phyloP scores from a whole-genome alignment of 1,139 yeast genomes.

The Yamadazyma oceani region DNA sequence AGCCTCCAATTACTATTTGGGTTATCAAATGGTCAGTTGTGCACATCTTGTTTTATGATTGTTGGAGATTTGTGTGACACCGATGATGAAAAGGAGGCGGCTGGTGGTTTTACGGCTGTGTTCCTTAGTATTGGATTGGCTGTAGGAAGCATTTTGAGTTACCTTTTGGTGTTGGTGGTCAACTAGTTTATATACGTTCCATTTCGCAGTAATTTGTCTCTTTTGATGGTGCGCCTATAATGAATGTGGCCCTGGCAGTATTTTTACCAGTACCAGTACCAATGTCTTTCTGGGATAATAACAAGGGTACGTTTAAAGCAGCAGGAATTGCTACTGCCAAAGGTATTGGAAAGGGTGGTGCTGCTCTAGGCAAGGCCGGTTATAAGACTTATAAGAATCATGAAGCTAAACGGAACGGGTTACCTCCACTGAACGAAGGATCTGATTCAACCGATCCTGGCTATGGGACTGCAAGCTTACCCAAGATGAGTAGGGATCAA shows the following conservation, averaged over 20 bases:
- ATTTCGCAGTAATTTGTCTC: too few relatives aligned
- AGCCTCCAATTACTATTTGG: constrained; percentile 77
- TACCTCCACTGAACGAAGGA: constrained; percentile 8
- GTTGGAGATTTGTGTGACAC: constrained; percentile 60
- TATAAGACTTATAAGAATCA: constrained; percentile 46
- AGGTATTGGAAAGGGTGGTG: constrained; percentile 52
- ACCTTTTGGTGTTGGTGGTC: constrained; percentile 48
- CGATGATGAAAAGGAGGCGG: constrained; percentile 79
- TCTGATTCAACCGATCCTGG: constrained; percentile 4
- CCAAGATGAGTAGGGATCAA: constrained; percentile 22
- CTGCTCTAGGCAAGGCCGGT: constrained; percentile 50
- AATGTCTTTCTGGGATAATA: constrained; percentile 54
- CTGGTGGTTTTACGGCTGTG: constrained; percentile 88
- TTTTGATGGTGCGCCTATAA: too few relatives aligned
- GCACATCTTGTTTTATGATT: constrained; percentile 79
- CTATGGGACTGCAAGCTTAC: constrained; percentile 8
- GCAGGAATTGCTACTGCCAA: constrained; percentile 47
- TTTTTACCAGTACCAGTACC: constrained; percentile 2
- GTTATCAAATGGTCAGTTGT: constrained; percentile 79
- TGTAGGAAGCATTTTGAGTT: constrained; percentile 73
- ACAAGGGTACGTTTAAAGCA: constrained; percentile 48
- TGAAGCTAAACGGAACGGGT: constrained; percentile 28
- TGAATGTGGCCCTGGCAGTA: neutral
- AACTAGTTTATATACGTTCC: too few relatives aligned
- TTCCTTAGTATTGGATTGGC: constrained; percentile 75